A percentile compares a stretch with the other conserved stretches of the same genome.
phyloP scores from a whole-genome alignment of 495 filamentous ascomycete genomes.

The Penicillium daleae region DNA sequence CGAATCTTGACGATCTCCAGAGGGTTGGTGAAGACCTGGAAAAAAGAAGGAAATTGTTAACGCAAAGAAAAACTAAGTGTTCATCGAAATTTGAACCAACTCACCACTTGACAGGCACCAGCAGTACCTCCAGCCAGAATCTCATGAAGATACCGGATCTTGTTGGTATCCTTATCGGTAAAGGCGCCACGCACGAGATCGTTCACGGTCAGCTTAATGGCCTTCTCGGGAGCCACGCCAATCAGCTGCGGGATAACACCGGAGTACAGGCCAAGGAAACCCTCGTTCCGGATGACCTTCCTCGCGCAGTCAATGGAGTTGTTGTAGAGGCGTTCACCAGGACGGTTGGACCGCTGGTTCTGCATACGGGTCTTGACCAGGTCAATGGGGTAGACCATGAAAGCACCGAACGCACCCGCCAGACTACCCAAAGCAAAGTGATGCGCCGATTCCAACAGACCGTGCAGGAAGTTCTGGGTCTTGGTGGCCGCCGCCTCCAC shows the following conservation, averaged over 20 bases:
- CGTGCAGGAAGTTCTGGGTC: slow-evolving; percentile 59
- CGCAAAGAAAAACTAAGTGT: neutral
- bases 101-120: slow-evolving; percentile 94
- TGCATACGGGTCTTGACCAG: slow-evolving; percentile 99
- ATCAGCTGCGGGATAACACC: slow-evolving; percentile 94
- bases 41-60: neutral
- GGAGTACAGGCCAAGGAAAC: slow-evolving; percentile 86
- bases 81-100: slow-evolving; percentile 33
- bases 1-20: slow-evolving; percentile 99
- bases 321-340: slow-evolving; percentile 89
- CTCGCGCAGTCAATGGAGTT: slow-evolving; percentile 92
- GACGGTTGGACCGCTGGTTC: slow-evolving; percentile 81
- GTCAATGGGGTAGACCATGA: slow-evolving; percentile 99
- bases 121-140: slow-evolving; percentile 87
- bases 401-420: slow-evolving; percentile 95
- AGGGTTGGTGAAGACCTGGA: slow-evolving; percentile 95
- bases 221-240: slow-evolving; percentile 97
- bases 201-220: slow-evolving; percentile 98
- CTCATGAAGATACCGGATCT: slow-evolving; percentile 74
- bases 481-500: slow-evolving; percentile 52
- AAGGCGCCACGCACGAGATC: slow-evolving; percentile 82
- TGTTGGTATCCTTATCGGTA: slow-evolving; percentile 72
- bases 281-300: slow-evolving; percentile 93
- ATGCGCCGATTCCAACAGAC: slow-evolving; percentile 76
- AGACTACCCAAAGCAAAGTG: slow-evolving; percentile 87